phyloP scores from a whole-genome alignment of 2,329 filamentous ascomycete species.

The Ascochyta rabiei region DNA sequence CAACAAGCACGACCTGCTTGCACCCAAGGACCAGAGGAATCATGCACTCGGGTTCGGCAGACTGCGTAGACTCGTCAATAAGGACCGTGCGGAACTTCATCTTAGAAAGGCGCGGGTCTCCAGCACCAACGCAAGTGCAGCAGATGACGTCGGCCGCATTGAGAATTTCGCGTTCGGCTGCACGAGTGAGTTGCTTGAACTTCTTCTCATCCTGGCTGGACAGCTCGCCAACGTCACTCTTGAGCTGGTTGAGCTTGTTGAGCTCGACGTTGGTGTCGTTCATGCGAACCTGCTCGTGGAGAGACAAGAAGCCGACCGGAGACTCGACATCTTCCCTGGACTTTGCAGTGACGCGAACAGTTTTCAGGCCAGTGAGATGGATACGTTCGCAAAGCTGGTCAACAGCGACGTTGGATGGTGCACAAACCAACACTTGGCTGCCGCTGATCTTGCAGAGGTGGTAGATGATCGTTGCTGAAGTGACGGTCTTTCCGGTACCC shows the following conservation, averaged over 20 bases:
- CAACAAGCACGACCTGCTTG: constrained; percentile 98
- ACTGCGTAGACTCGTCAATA: constrained; percentile 98
- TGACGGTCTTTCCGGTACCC: constrained; percentile 97
- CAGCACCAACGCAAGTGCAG: constrained; percentile 97
- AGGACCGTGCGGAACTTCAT: constrained; percentile 98
- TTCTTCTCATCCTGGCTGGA: constrained; percentile 98
- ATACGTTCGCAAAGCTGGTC: constrained; percentile 98
- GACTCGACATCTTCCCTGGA: constrained; percentile 98
- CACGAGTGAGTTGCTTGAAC: constrained; percentile 92
- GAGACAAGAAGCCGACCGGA: constrained; percentile 91
- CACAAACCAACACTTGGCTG: constrained; percentile 93
- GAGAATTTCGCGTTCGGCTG: constrained; percentile 92
- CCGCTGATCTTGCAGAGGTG: constrained; percentile 95
- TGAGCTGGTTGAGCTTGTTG: constrained; percentile 89
- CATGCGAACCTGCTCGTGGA: constrained; percentile 97
- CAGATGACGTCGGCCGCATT: constrained; percentile 97
- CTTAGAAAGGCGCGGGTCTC: constrained; percentile 91
- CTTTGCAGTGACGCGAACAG: constrained; percentile 97
- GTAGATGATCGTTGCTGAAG: constrained; percentile 97
- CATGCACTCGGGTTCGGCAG: constrained; percentile 98
- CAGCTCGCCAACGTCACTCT: constrained; percentile 87
- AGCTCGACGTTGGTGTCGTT: constrained; percentile 96
- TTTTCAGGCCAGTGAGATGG: constrained; percentile 91
- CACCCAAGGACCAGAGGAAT: constrained; percentile 96
- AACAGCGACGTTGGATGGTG: constrained; percentile 96